Base-by-base conservation (phyloP, 2,329 filamentous ascomycete species). In the Microdochium nivale region DNA sequence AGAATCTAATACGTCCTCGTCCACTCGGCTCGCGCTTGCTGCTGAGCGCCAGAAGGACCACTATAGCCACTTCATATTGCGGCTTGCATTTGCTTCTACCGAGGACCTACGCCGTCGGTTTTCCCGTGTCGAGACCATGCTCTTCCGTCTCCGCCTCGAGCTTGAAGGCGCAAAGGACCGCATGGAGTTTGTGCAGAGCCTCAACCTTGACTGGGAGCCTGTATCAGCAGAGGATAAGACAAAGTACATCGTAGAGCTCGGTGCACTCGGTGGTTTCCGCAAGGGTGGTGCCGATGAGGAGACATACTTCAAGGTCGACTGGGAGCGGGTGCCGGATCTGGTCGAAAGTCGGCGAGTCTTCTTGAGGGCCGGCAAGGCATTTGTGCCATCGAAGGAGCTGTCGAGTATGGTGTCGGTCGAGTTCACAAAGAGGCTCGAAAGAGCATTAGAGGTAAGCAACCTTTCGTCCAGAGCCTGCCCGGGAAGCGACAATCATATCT, bases 51-150 rank as follows among this genome's bases (percentile, higher is more conserved):
- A 92, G 67, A 95, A 94, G 66, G 94, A 99, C 61, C 94, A 99
- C 70, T 99, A 97, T 70, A 94, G 88, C 52, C 94, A 99, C 69
- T 99, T 96, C 67, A 99, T 97, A 55, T 80, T 99, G 5, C 84
- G 94, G 0, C 81, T 99, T 44, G 94, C 94, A 1, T 99, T 99
- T 64, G 84, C 91, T 1, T 84, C 87, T 2, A 96, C 92, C 0
- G 90, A 96, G 64, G 94, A 99, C 62, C 75, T 97, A 35, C 84
- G 94, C 43, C 80, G 87, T 56, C 84, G 94, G 24, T 99, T 97
- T 64, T 80, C 84, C 3, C 83, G 91, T 33, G 83, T 95, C 3
- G 94, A 99, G 70, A 88, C 88, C 0, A 88, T 88, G 79, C 78
- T 99, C 1, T 99, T 99, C 69, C 83, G 86, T 55, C 72, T 96